phyloP scores from a whole-genome alignment of 2,329 filamentous ascomycete species.

The Fusarium napiforme region DNA sequence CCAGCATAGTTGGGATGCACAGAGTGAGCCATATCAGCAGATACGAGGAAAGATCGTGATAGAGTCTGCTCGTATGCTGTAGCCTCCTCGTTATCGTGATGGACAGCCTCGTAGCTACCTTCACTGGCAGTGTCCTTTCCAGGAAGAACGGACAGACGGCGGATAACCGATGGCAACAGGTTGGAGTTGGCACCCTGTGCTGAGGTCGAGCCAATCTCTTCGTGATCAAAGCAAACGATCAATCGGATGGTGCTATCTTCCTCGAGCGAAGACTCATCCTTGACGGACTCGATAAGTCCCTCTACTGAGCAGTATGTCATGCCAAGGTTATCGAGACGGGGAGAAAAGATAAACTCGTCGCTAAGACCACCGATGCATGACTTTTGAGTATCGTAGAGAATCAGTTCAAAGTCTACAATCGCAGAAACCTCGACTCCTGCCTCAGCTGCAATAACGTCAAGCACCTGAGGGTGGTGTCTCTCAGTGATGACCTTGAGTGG shows the following conservation, averaged over 20 bases:
- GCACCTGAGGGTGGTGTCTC: conserved; percentile 87
- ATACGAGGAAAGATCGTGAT: conserved; percentile 90
- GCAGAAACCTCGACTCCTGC: conserved; percentile 76
- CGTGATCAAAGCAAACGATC: conserved; percentile 96
- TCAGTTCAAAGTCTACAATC: conserved; percentile 92
- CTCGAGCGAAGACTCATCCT: conserved; percentile 71
- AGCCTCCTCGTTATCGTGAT: conserved; percentile 69
- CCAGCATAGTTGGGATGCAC: conserved; percentile 93
- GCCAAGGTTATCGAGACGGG: conserved; percentile 94
- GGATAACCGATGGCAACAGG: conserved; percentile 85
- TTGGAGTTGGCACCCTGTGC: conserved; percentile 96
- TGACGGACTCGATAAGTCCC: conserved; percentile 84
- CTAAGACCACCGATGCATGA: conserved; percentile 88
- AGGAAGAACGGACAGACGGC: conserved; percentile 84
- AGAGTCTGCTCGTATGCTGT: conserved; percentile 95
- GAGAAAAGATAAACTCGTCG: conserved; percentile 95
- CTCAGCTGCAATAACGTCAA: conserved; percentile 86
- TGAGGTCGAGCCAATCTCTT: conserved; percentile 93
- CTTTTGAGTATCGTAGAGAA: conserved; percentile 97
- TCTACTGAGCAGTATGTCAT: conserved; percentile 95
- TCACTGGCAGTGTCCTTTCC: conserved; percentile 75
- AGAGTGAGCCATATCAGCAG: conserved; percentile 96
- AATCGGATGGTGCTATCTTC: conserved; percentile 85
- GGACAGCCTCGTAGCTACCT: conserved; percentile 65
- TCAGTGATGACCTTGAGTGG: conserved; percentile 82